Evolutionary conservation across 768 basidiomycete genomes (phyloP), one percentile per base, ranked within the genome.

Genomic region (Lentinula aciculospora): DNA sequence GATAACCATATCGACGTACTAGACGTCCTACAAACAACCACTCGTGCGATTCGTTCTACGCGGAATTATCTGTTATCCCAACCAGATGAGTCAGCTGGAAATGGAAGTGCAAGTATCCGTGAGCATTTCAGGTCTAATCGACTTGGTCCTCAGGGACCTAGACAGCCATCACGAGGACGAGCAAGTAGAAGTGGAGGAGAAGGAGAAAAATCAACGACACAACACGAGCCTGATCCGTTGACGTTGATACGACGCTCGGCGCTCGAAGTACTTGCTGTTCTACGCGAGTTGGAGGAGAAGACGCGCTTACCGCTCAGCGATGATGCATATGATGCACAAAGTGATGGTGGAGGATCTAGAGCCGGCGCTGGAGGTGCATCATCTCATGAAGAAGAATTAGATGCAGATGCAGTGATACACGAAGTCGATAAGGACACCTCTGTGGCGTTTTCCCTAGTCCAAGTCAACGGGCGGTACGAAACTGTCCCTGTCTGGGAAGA

Each of bases 401-500:
- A 67, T 37, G 23, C 28, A 1, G 29, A 17, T 29, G 28, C 47
- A 5, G 57, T 58, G 25, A 63, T 64, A n/a, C 69, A 65, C 8
- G 69, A 70, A 23, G 50, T 74, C n/a, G 86, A 86, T 54, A 74
- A 76, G 23, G 87, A 88, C 59, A 72, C 79, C 56, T 81, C 85
- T 4, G 77, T 89, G 58, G 82, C 86, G 1, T 87, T 87, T 66
- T 85, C 85, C 6, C 73, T 85, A 32, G 77, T 91, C 25, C 85
- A 81, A 58, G 86, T 89, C 13, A 81, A 85, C 58, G 89, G 89
- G 5, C 76, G 81, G 28, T 71, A 75, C 37, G 81, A 84, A 62
- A 78, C 76, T 17, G 77, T 94, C 7, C 87, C 88, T 0, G 89
- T 94, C 1, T 93, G 92, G 92, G 88, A 89, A 60, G 87, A 90